Percentiles rank a stretch among this genome's conserved stretches.
phyloP scores from a whole-genome alignment of 1,139 yeast species.

The Kodamaea suecica region DNA sequence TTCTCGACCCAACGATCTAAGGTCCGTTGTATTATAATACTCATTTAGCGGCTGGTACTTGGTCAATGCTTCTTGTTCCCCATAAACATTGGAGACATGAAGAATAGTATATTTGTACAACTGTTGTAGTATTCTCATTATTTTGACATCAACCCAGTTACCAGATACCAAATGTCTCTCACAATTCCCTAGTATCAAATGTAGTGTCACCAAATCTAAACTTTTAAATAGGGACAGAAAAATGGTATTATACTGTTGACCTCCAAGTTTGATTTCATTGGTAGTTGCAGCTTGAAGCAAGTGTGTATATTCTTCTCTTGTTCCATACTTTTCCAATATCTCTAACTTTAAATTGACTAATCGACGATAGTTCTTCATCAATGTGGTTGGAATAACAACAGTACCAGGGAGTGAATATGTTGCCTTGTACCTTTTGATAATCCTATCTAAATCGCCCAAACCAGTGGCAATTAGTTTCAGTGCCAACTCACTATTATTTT shows the following conservation, averaged over 20 bases:
- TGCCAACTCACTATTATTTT: constrained; percentile 24
- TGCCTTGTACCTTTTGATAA: constrained; percentile 14
- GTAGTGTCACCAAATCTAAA: constrained; percentile 13
- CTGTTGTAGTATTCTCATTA: constrained; percentile 21
- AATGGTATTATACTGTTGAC: constrained; percentile 19
- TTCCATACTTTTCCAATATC: constrained; percentile 3
- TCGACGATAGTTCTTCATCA: constrained; percentile 19
- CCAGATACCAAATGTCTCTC: constrained; percentile 33
- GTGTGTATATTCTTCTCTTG: neutral
- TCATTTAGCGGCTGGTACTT: constrained; percentile 26
- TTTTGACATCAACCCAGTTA: constrained; percentile 28
- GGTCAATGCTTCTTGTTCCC: constrained; percentile 13
- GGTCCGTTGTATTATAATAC: constrained; percentile 24
- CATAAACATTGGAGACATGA: constrained; percentile 15
- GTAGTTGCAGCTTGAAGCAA: neutral
- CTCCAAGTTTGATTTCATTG: constrained; percentile 16
- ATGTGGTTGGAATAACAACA: constrained; percentile 19
- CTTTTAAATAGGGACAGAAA: constrained; percentile 16
- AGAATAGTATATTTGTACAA: constrained; percentile 26
- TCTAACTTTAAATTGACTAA: constrained; percentile 11
- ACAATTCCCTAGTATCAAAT: constrained; percentile 21
- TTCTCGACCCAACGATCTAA: neutral
- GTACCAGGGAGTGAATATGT: constrained; percentile 17
- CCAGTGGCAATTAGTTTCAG: constrained; percentile 24
- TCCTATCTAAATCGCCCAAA: constrained; percentile 21